These are phyloP conservation scores for Haematococcus lacustris DNA, from an alignment of 139 green algal species.

Conservation along the genomic window DNA sequence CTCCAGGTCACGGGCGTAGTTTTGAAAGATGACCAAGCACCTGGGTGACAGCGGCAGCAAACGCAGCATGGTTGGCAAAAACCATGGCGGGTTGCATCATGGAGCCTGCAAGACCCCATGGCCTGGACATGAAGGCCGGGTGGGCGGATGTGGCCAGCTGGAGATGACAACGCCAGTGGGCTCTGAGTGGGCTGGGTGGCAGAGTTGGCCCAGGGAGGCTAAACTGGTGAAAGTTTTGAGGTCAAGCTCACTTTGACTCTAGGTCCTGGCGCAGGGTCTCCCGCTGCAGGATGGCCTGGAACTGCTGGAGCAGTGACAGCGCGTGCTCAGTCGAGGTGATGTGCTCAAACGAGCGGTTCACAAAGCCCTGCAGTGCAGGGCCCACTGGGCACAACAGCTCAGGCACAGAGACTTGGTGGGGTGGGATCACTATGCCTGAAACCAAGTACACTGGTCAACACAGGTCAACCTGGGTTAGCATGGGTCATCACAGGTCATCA, in stretches of 20 bases:
- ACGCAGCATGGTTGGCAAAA: not conserved
- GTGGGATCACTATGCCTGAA: no score
- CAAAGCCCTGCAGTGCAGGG: slow-evolving; percentile 84
- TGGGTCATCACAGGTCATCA: no score
- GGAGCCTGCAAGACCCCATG: not conserved
- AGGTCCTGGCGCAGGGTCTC: slow-evolving; percentile 68
- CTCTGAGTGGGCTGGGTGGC: not conserved
- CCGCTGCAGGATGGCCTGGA: slow-evolving; percentile 75
- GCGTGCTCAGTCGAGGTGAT: slow-evolving; percentile 80
- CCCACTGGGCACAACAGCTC: no score
- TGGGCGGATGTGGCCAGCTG: not conserved
- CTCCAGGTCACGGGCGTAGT: slow-evolving; percentile 80
- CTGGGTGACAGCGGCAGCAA: slow-evolving; percentile 55
- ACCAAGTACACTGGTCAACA: no score
- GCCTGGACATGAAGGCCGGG: not conserved
- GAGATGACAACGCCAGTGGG: not conserved
- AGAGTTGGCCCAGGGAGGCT: not conserved
- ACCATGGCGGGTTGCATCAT: not conserved
- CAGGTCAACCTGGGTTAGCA: no score
- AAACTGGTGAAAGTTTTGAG: not conserved
- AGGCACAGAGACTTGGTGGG: no score
- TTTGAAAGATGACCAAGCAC: slow-evolving; percentile 84
- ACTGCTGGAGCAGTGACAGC: slow-evolving; percentile 80
- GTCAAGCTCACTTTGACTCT: slow-evolving; percentile 19
- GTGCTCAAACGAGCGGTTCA: slow-evolving; percentile 79